Base-by-base conservation (phyloP, 768 basidiomycete species). In the Pholiota microspora region DNA sequence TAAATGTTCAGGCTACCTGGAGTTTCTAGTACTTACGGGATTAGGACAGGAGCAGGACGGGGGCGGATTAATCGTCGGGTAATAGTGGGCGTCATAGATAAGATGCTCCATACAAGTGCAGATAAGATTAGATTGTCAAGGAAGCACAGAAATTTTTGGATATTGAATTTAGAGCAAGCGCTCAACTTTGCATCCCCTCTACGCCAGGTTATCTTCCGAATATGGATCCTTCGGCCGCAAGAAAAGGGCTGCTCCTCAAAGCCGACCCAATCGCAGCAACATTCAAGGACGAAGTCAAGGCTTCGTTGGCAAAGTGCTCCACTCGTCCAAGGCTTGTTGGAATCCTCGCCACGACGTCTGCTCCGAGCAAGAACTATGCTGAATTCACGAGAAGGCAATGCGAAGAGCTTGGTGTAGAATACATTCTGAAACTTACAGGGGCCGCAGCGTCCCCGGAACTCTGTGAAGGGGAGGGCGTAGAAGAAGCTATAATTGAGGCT, bases 401-500 rank as follows among this genome's bases (percentile, higher is more conserved):
- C 69, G 83, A 89, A 36, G 86, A 83, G 32, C 79, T 98, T 25
- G 95, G 94, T 0, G 85, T 99, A 49, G 81, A 86, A 31, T 99
- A 94, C 67, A 85, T 91, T 48, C 76, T 99, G 55, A 85, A 83
- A 62, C 75, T 73, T 56, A 86, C 85, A 6, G 92, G 89, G 0
- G 79, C 82, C 4, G 85, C 86, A 3, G 70, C 77, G 21, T 77
- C 77, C 21, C 74, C 73, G 2, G 77, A 79, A 67, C 72, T 83
- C 5, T 82, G 76, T 0, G 89, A 91, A 42, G 92, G 92, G 0
- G 92, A 94, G 27, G 94, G 92, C 9, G 94, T 94, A 7, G 97
- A 99, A 69, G 92, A 96, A 69, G 95, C 91, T 7, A 96, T 98
- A 61, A 86, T 98, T 28, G 91, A 94, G 64, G 94, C 95, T 7